Evolutionary conservation across 306 rosid species (phyloP), one percentile per base, ranked within the genome.

Genomic region (Fragaria ananassa): DNA sequence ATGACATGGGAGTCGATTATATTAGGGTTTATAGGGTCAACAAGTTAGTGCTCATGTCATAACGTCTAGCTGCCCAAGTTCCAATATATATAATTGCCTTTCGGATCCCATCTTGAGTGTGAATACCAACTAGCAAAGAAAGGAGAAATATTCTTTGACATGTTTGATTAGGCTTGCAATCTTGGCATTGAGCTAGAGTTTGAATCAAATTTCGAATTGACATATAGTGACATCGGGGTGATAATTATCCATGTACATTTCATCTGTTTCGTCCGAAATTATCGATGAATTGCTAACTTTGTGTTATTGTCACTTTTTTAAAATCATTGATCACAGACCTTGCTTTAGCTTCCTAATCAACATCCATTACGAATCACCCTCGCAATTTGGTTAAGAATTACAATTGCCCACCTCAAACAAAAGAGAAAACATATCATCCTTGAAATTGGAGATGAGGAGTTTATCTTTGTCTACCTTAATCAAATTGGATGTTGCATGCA

Each of bases 141-240:
- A 51, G 71, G 44, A 65, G 23, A 77, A 67, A 61, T 13, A 49
- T 77, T 72, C 76, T 57, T 29, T 37, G 8, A 67, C 44, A 56
- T 63, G 78, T 23, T 72, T 31, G 42, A 70, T 76, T 71, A 53
- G 46, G 74, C 21, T 71, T 67, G 27, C 35, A 17, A 21, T 47
- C 65, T 77, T 77, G 76, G 61, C 79, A 58, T 68, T 68, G 11
- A 37, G 76, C 72, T 42, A 57, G 46, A 34, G 41, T 79, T 73
- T 45, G 10, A 65, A 51, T 14, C n/a, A 61, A 53, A 54, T 54
- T 42, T 42, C 77, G 27, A 2, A 46, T 42, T 42, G 46, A 42
- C 46, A 42, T 8, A 42, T 42, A 42, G 46, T 42, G 62, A 76
- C 54, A 62, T 39, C 70, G 6, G 37, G 5, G 25, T 44, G 49